These are phyloP conservation scores for Crithidia brevicula DNA, from an alignment of 208 protist genomes.

Conservation along the genomic window DNA sequence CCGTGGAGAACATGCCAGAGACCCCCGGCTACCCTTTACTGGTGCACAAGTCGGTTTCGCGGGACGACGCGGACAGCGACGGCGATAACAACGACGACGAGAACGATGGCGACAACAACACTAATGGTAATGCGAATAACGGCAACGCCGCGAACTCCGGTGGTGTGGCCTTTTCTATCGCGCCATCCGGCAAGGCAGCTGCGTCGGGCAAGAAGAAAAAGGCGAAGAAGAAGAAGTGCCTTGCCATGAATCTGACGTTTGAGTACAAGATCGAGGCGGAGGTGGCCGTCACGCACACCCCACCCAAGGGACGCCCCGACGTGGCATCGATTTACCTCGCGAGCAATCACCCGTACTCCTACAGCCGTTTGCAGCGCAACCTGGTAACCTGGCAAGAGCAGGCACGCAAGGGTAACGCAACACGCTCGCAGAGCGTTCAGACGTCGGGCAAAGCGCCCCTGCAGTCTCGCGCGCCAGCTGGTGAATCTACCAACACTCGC, in stretches of 20 bases:
- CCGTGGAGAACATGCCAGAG: constrained; percentile 70
- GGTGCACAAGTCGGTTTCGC: constrained; percentile 41
- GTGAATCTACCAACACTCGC: not conserved
- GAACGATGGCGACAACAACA: constrained; percentile 18
- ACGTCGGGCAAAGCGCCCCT: not conserved
- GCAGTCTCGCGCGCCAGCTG: not conserved
- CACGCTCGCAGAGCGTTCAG: constrained; percentile 20
- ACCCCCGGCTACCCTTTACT: constrained; percentile 81
- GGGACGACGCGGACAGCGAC: constrained; percentile 29
- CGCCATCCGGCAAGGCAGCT: constrained; percentile 23
- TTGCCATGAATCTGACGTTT: constrained; percentile 87
- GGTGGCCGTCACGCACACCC: constrained; percentile 40
- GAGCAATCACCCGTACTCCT: constrained; percentile 93
- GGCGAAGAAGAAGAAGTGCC: constrained; percentile 56
- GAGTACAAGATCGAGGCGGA: constrained; percentile 75
- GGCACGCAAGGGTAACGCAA: constrained; percentile 22
- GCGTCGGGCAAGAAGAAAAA: constrained; percentile 38
- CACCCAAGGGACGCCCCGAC: constrained; percentile 56
- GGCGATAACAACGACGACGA: constrained; percentile 39
- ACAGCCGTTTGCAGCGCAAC: constrained; percentile 69
- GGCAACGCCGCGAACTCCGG: constrained; percentile 10
- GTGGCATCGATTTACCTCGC: constrained; percentile 85
- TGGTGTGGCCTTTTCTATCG: constrained; percentile 25
- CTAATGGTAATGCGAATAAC: not conserved
- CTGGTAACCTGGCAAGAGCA: constrained; percentile 60